phyloP scores from a whole-genome alignment of 306 rosid genomes.

The Vigna reflexopilosa region DNA sequence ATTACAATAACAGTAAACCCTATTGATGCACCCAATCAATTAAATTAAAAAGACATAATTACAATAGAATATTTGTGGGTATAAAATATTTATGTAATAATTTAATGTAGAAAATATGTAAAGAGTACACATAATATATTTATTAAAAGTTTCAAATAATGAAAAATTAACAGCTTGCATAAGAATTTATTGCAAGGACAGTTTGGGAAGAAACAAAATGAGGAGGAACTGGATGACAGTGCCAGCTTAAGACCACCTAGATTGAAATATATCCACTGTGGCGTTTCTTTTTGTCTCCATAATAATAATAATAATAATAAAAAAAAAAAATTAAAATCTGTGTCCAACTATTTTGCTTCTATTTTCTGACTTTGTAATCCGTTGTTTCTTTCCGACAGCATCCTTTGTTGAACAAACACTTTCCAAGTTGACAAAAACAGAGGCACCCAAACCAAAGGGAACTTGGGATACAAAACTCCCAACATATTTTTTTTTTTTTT shows the following conservation, averaged over 20 bases:
- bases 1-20: not conserved
- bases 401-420: conserved; percentile 62
- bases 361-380: conserved; percentile 58
- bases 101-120: not conserved
- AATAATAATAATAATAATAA: not conserved
- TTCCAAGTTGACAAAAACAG: conserved; percentile 16
- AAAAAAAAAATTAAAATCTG: not conserved
- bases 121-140: not conserved
- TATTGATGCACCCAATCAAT: not conserved
- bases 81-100: not conserved
- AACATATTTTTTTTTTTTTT: not conserved
- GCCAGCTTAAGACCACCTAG: conserved; percentile 54
- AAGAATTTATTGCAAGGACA: not conserved
- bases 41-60: not conserved
- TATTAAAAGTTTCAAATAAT: not conserved
- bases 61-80: not conserved
- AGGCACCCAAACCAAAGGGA: conserved; percentile 51
- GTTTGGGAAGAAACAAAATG: conserved; percentile 1
- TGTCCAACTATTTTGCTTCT: conserved; percentile 17
- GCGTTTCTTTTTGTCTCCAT: not conserved
- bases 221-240: conserved; percentile 4
- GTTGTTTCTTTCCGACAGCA: conserved; percentile 43
- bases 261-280: conserved; percentile 56
- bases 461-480: conserved; percentile 45
- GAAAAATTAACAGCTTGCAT: not conserved